A percentile compares a stretch with the other conserved stretches of the same genome.
phyloP scores from a whole-genome alignment of 805 yeast species.

The Candida fluviatilis region DNA sequence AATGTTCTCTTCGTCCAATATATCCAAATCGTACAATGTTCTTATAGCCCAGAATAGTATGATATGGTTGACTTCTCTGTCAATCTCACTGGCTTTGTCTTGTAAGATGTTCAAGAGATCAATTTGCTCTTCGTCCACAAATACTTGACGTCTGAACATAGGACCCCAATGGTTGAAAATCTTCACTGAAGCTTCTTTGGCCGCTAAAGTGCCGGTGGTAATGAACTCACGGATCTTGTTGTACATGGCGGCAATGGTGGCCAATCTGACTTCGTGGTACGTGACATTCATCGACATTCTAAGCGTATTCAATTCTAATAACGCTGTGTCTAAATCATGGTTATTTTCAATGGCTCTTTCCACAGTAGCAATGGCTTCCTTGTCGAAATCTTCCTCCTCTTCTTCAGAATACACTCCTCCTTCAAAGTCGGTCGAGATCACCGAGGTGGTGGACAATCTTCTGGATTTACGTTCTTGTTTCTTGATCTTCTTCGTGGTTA shows the following conservation, averaged over 20 bases:
- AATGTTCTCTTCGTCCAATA: conserved; percentile 77
- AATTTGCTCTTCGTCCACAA: conserved; percentile 71
- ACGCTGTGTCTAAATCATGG: conserved; percentile 90
- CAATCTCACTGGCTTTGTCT: conserved; percentile 30
- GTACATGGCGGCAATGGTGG: conserved; percentile 71
- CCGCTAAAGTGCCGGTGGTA: conserved; percentile 69
- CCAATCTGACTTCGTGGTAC: conserved; percentile 85
- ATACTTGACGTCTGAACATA: conserved; percentile 81
- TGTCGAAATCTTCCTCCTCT: conserved; percentile 71
- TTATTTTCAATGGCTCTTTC: conserved; percentile 88
- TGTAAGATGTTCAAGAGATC: conserved; percentile 60
- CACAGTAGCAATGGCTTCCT: conserved; percentile 91
- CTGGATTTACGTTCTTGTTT: conserved; percentile 24
- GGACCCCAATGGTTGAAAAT: conserved; percentile 79
- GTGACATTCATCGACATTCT: conserved; percentile 97
- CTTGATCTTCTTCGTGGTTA: conserved; percentile 39
- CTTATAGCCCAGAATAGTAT: conserved; percentile 50
- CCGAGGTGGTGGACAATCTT: conserved; percentile 33
- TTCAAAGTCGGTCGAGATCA: conserved; percentile 46
- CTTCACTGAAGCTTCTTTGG: conserved; percentile 71
- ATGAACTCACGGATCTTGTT: conserved; percentile 69
- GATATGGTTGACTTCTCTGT: conserved; percentile 42
- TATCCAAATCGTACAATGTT: conserved; percentile 74
- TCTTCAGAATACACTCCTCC: conserved; percentile 29
- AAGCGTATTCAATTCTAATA: conserved; percentile 86